A percentile compares a stretch with the other conserved stretches of the same genome.
These are phyloP conservation scores for Flaveria brownii DNA, from an alignment of 129 eudicot genomes.

Conservation along the genomic window DNA sequence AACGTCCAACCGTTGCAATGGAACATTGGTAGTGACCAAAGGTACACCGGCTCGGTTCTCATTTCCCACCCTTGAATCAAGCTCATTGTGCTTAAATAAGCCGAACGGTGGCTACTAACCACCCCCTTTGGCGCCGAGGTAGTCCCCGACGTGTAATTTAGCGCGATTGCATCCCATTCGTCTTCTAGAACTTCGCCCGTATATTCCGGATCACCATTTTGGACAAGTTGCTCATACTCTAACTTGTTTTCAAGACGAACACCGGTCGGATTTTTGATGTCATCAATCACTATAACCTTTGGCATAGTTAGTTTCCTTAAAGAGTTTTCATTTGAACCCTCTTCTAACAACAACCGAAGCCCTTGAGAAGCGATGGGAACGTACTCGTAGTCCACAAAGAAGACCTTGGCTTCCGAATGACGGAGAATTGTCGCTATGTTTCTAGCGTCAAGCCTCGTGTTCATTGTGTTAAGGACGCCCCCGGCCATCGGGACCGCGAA, in stretches of 20 bases:
- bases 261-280: not conserved
- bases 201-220: not conserved
- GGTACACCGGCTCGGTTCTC: not conserved
- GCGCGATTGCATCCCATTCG: not conserved
- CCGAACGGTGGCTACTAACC: not conserved
- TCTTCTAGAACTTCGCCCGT: not conserved
- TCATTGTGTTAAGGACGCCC: conserved; percentile 3
- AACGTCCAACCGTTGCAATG: conserved; percentile 7
- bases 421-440: not conserved
- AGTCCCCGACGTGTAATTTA: not conserved
- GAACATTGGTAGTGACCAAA: conserved; percentile 6
- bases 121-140: conserved; percentile 7
- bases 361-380: not conserved
- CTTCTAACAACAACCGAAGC: not conserved
- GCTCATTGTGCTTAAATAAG: not conserved
- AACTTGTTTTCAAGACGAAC: not conserved
- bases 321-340: not conserved
- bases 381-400: not conserved
- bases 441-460: not conserved
- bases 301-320: not conserved
- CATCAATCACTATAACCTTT: not conserved
- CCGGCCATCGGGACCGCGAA: conserved; percentile 3
- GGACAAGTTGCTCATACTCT: not conserved
- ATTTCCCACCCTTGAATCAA: conserved; percentile 7
- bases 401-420: not conserved